phyloP scores from a whole-genome alignment of 805 yeast species.

The Spathaspora sp. region DNA sequence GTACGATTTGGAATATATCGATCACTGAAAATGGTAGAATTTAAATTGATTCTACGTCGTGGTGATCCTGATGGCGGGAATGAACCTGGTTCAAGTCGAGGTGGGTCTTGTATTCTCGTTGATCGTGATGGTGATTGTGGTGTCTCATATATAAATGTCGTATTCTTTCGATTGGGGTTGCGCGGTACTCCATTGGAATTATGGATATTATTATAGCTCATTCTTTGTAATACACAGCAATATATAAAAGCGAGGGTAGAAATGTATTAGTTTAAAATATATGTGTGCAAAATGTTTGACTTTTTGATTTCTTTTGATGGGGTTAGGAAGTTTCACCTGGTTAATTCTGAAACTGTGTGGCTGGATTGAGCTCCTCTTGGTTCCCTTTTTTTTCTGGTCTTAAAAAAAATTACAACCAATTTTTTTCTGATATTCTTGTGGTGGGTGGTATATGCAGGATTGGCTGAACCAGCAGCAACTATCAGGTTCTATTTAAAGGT shows the following conservation, averaged over 20 bases:
- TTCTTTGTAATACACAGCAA: not conserved
- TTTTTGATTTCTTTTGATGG: no score
- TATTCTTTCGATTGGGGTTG: conserved; percentile 1
- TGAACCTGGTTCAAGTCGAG: conserved; percentile 25
- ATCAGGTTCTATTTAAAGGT: no score
- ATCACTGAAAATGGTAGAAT: conserved; percentile 62
- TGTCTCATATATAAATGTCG: conserved; percentile 23
- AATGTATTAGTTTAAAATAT: no score
- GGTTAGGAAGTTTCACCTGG: no score
- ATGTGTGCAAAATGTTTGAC: no score
- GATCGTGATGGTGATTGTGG: conserved; percentile 42
- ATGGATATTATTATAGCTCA: not conserved
- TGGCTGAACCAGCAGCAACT: no score
- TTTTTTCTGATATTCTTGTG: no score
- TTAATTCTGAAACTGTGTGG: not conserved
- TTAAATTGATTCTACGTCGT: conserved; percentile 43
- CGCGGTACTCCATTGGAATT: not conserved
- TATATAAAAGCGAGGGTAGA: no score
- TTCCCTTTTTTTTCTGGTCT: no score
- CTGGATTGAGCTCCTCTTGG: not conserved
- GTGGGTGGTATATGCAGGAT: no score
- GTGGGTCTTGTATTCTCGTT: conserved; percentile 35
- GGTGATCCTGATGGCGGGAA: conserved; percentile 26
- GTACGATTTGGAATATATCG: conserved; percentile 84
- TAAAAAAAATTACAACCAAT: no score